These are phyloP conservation scores for Corymbia calophylla DNA, from an alignment of 441 rosid genomes.

Conservation along the genomic window DNA sequence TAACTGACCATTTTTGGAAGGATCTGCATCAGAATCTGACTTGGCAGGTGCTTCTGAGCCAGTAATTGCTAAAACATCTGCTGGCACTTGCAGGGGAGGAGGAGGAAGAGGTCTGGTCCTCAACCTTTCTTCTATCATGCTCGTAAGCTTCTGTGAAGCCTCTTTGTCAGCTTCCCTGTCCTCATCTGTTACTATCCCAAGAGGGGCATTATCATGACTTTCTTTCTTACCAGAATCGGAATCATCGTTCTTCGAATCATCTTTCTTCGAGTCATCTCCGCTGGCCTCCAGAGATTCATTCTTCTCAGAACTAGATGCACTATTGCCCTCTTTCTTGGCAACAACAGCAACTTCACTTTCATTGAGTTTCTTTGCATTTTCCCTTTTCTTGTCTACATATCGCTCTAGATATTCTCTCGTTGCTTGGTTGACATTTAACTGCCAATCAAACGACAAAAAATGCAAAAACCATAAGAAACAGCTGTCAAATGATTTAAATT, in stretches of 20 bases:
- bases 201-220: conserved; percentile 46
- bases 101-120: conserved; percentile 85
- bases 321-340: conserved; percentile 40
- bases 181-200: conserved; percentile 75
- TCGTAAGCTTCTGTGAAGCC: conserved; percentile 61
- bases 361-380: conserved; percentile 52
- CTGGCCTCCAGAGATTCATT: conserved; percentile 25
- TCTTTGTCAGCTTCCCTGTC: conserved; percentile 76
- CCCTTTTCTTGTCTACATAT: conserved; percentile 77
- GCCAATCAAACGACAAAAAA: conserved; percentile 11
- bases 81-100: conserved; percentile 55
- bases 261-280: conserved; percentile 22
- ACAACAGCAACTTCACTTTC: conserved; percentile 35
- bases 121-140: conserved; percentile 80
- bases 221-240: conserved; percentile 37
- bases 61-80: conserved; percentile 39
- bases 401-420: conserved; percentile 78
- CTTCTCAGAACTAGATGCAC: conserved; percentile 28
- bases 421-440: conserved; percentile 92
- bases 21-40: conserved; percentile 52
- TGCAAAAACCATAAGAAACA: neutral
- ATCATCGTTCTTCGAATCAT: neutral
- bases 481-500: neutral
- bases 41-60: conserved; percentile 48
- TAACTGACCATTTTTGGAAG: conserved; percentile 41